Evolutionary conservation across 2,329 filamentous ascomycete species (phyloP).

Genomic region (Stylonectria norvegica): DNA sequence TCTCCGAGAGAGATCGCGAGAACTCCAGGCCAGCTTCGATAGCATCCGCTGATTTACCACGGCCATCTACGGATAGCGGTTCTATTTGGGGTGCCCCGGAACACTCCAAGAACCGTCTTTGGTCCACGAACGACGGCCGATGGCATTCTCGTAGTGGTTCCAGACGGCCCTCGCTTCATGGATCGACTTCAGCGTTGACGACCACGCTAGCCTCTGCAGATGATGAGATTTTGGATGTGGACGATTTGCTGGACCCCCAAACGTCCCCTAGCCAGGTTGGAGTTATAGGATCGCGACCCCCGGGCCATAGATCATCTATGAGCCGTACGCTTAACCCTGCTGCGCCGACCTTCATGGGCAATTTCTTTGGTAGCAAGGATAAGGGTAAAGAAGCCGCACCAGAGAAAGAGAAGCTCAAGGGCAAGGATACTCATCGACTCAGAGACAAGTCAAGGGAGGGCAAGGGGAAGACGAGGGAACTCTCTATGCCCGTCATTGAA

Average conservation of each 20-base stretch:
- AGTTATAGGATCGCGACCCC: constrained; percentile 76
- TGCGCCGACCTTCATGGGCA: constrained; percentile 80
- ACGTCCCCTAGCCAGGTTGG: constrained; percentile 57
- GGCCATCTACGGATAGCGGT: constrained; percentile 74
- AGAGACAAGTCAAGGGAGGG: constrained; percentile 34
- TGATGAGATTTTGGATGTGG: constrained; percentile 60
- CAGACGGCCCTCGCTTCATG: constrained; percentile 76
- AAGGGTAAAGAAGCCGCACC: constrained; percentile 35
- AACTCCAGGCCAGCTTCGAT: constrained; percentile 67
- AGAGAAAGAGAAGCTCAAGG: constrained; percentile 24
- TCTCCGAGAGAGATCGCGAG: constrained; percentile 54
- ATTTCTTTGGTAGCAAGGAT: constrained; percentile 52
- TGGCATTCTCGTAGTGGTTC: constrained; percentile 67
- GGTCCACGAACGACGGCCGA: constrained; percentile 56
- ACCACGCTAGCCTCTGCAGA: constrained; percentile 62
- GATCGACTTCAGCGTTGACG: constrained; percentile 62
- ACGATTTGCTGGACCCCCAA: constrained; percentile 51
- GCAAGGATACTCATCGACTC: constrained; percentile 33
- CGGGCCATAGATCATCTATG: constrained; percentile 40
- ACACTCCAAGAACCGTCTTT: constrained; percentile 59
- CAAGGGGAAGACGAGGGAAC: constrained; percentile 38
- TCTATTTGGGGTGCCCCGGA: constrained; percentile 66
- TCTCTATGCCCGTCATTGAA: constrained; percentile 38
- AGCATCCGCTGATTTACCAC: constrained; percentile 66
- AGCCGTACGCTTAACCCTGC: constrained; percentile 75